A percentile compares a stretch with the other conserved stretches of the same genome.
These are phyloP conservation scores for Aspergillus fumigatiaffinis DNA, from an alignment of 2,329 filamentous ascomycete species.

Conservation along the genomic window DNA sequence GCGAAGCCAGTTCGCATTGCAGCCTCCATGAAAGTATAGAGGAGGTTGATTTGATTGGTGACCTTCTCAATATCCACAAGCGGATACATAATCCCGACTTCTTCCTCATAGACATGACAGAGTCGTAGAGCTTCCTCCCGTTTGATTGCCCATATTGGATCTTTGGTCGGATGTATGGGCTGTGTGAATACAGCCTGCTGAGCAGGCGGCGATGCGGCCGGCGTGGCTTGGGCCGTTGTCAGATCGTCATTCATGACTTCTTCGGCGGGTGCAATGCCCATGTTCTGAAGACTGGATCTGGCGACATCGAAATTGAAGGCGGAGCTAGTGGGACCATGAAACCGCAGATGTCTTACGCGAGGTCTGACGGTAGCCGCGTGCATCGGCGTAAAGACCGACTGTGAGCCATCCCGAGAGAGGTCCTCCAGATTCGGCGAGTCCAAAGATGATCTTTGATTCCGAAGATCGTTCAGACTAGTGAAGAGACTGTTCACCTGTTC, in stretches of 20 bases:
- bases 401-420: slow-evolving; percentile 38
- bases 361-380: slow-evolving; percentile 43
- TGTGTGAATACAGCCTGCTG: slow-evolving; percentile 27
- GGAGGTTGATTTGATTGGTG: slow-evolving; percentile 63
- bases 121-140: slow-evolving; percentile 77
- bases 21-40: slow-evolving; percentile 71
- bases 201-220: slow-evolving; percentile 44
- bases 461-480: slow-evolving; percentile 65
- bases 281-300: slow-evolving; percentile 79
- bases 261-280: slow-evolving; percentile 70
- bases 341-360: slow-evolving; percentile 59
- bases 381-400: slow-evolving; percentile 34
- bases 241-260: slow-evolving; percentile 60
- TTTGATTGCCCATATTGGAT: slow-evolving; percentile 75
- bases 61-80: slow-evolving; percentile 71
- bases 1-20: slow-evolving; percentile 57
- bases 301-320: slow-evolving; percentile 83
- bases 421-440: slow-evolving; percentile 33
- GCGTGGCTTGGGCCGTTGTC: slow-evolving; percentile 52
- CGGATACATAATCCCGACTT: slow-evolving; percentile 90
- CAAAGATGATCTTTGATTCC: slow-evolving; percentile 40
- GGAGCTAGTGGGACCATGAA: slow-evolving; percentile 80
- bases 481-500: slow-evolving; percentile 79
- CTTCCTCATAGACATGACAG: slow-evolving; percentile 78
- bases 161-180: slow-evolving; percentile 51